Conservation (phyloP, 208 protist species). For the Wallacemonas collosoma region DNA sequence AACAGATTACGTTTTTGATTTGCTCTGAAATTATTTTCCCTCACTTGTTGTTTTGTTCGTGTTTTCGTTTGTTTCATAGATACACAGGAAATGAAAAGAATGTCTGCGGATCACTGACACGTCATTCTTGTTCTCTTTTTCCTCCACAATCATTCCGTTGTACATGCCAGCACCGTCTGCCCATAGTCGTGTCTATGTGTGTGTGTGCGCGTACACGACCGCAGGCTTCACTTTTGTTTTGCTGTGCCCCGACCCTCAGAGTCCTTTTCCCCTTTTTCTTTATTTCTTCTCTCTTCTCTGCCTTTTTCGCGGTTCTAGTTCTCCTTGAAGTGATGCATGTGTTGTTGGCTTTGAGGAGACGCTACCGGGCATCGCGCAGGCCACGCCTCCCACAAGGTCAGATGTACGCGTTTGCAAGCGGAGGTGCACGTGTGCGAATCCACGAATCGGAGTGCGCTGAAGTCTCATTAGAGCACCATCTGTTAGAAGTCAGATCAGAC, state of each 20-base stretch:
- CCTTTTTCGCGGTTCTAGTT: neutral
- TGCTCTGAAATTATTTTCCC: neutral
- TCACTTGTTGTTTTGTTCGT: conserved; percentile 2
- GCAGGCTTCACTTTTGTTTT: conserved; percentile 17
- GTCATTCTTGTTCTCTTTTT: conserved; percentile 7
- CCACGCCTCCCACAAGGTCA: conserved; percentile 7
- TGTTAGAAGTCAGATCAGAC: conserved; percentile 1
- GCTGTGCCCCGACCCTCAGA: conserved; percentile 9
- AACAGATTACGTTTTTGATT: neutral
- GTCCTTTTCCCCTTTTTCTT: conserved; percentile 10
- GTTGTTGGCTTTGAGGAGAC: conserved; percentile 9
- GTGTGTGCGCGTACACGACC: neutral
- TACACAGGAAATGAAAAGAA: conserved; percentile 9
- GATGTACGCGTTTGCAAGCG: neutral
- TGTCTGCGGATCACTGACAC: neutral
- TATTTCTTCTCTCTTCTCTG: conserved; percentile 8
- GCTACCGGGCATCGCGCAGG: neutral
- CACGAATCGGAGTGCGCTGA: neutral
- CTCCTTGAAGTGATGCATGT: neutral
- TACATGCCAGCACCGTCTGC: neutral
- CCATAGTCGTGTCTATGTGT: neutral
- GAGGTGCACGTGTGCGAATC: neutral
- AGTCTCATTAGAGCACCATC: neutral
- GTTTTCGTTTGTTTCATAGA: conserved; percentile 17
- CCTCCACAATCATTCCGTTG: neutral